Evolutionary conservation across 805 yeast species (phyloP), one percentile per base, ranked within the genome.

Genomic region (Metschnikowia drakensbergensis): DNA sequence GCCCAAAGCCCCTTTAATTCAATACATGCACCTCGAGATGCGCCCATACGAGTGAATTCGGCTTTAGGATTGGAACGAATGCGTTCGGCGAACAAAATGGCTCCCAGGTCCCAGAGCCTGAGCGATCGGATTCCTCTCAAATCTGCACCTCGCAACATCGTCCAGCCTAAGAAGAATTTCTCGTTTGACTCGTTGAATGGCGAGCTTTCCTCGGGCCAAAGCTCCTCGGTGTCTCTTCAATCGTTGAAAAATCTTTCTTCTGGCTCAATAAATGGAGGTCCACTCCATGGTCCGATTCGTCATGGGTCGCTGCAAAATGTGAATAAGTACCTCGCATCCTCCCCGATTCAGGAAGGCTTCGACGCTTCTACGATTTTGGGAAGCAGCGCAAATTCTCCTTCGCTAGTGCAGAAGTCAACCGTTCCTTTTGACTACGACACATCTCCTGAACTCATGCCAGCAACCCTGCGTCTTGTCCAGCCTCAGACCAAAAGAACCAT

Each of bases 11-110:
- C 40, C 25, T 23, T 36, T 13, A 39, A 40, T 32, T 36, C 43
- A 26, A 13, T 41, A 29, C 50, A 41, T 9, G 48, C 46, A 8
- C 36, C 50, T 22, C 29, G 47, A 13, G 50, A 44, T 35, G 42
- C 46, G 22, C 58, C 59, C 27, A 47, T 54, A 23, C 51, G 57
- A 4, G 59, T 50, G 17, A 54, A 48, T 40, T 51, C 55, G 6
- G 38, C 58, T 2, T 26, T 51, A 31, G 53, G 57, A 9, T 35
- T 56, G 34, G 59, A 56, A n/a, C 53, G 59, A 11, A 47, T 54
- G 50, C 55, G 56, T 17, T 43, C 47, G 22, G 42, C 47, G 7
- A 47, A 32, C 37, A 34, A 39, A 8, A 34, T 26, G 3, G 50
- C 52, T 2, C 25, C 37, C 6, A 46, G 59, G 7, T 7, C 56